Percentiles rank a stretch among this genome's conserved stretches.
Conservation (phyloP, 2,329 filamentous ascomycete species). For the Monosporascus sp. region DNA sequence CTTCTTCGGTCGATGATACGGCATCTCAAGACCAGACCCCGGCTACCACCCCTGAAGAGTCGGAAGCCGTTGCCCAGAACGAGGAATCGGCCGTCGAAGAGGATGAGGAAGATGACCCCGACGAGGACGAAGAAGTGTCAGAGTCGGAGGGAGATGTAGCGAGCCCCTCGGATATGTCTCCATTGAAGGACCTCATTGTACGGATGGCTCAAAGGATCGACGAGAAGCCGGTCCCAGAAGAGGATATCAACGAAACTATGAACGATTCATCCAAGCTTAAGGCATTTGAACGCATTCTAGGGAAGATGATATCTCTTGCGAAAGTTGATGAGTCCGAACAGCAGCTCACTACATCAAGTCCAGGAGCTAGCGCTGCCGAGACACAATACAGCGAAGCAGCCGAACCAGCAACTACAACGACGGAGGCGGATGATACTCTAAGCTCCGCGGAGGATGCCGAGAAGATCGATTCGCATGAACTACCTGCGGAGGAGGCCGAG, state of each 20-base stretch:
- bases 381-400: neutral
- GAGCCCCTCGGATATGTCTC: conserved; percentile 30
- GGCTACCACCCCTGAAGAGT: conserved; percentile 1
- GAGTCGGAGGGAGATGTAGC: conserved; percentile 12
- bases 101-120: conserved; percentile 8
- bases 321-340: conserved; percentile 13
- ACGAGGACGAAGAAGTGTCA: conserved; percentile 9
- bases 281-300: conserved; percentile 47
- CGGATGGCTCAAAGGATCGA: conserved; percentile 44
- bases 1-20: conserved; percentile 1
- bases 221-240: conserved; percentile 16
- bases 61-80: conserved; percentile 17
- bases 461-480: neutral
- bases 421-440: neutral
- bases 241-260: conserved; percentile 18
- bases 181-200: conserved; percentile 43
- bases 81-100: conserved; percentile 22
- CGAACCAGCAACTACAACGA: neutral
- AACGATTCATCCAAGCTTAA: conserved; percentile 36
- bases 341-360: neutral
- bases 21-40: neutral
- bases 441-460: neutral
- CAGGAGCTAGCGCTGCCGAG: neutral
- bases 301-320: conserved; percentile 39
- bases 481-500: conserved; percentile 4